Percentiles rank a stretch among this genome's conserved stretches.
Evolutionary conservation across 2,329 filamentous ascomycete species (phyloP).

Genomic region (Fusarium concolor): DNA sequence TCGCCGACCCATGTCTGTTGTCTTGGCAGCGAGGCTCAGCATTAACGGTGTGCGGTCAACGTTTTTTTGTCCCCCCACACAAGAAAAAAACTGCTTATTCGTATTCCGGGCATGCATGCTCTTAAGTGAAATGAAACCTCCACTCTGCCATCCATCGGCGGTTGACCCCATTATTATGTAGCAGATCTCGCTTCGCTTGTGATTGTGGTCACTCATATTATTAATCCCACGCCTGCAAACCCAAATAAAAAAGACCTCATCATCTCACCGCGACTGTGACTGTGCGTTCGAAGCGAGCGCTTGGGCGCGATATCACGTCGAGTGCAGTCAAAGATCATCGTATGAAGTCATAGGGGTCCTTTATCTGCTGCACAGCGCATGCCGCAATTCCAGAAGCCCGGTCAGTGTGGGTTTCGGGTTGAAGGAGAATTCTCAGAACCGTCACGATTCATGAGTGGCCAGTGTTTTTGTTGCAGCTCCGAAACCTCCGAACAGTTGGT

Average conservation of each 20-base stretch:
- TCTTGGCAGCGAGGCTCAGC: constrained; percentile 38
- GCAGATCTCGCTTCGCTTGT: constrained; percentile 32
- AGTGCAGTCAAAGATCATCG: constrained; percentile 19
- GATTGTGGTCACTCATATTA: constrained; percentile 3
- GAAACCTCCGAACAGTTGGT: constrained; percentile 12
- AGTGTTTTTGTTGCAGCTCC: constrained; percentile 14
- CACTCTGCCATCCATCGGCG: constrained; percentile 23
- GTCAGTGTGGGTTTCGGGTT: constrained; percentile 7
- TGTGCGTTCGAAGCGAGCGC: constrained; percentile 39
- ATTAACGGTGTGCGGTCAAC: constrained; percentile 19
- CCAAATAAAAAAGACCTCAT: constrained; percentile 12
- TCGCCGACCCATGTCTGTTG: constrained; percentile 19
- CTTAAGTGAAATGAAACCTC: constrained; percentile 39
- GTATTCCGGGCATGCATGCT: constrained; percentile 33
- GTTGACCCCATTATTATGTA: constrained; percentile 21
- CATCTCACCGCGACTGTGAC: constrained; percentile 42
- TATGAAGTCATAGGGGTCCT: constrained; percentile 50
- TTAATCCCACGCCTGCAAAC: constrained; percentile 30
- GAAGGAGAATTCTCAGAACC: not conserved
- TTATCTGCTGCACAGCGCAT: constrained; percentile 18
- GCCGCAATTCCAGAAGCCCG: not conserved
- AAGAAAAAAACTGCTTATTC: constrained; percentile 28
- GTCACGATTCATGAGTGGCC: not conserved
- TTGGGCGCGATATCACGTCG: constrained; percentile 21
- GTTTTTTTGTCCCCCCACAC: not conserved